Base-by-base conservation (phyloP, 768 basidiomycete species). In the Tremella fuciformis region DNA sequence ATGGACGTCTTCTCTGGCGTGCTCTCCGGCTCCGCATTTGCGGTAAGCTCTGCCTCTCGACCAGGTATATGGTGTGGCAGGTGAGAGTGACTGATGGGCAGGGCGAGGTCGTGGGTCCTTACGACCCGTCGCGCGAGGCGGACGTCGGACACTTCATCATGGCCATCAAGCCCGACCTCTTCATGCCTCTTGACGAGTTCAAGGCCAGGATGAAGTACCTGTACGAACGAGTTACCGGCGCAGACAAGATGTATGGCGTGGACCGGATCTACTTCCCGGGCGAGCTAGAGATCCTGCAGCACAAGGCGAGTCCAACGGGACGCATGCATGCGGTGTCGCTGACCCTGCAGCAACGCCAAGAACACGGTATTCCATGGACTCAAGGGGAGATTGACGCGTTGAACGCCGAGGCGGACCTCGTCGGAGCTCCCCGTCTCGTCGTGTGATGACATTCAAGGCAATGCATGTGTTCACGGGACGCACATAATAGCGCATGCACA, bases 111-210 rank as follows among this genome's bases (percentile, higher is more conserved):
- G 26, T 29, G 9, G 49, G 49, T 8, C 49, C 49, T 8, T 50
- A 50, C 25, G 49, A 50, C 26, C 49, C 49, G 9, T 50, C 49
- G 7, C 19, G 26, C 7, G 6, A 22, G 11, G 18, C 49, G 18
- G 21, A 50, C 13, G 49, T 50, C 19, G 49, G 49, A 13, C 49
- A 50, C 26, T 50, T 50, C n/a, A 22, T 50, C 19, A 24, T 50
- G 26, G 49, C 49, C 26, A 50, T 50, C 49, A 50, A 50, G 26
- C 49, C 49, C n/a, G 49, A 50, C 4, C 49, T 50, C 22, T 50
- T 50, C 49, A 50, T 50, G 49, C 26, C 49, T 11, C 13, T 29
- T 11, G 25, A 29, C 6, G 49, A 50, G 21, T 50, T 50, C 49
- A 50, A 29, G 21, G 49, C 19, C n/a, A 18, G 49, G 22, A 50